Base-by-base conservation (phyloP, 306 rosid species). In the Begonia fuchsioides region DNA sequence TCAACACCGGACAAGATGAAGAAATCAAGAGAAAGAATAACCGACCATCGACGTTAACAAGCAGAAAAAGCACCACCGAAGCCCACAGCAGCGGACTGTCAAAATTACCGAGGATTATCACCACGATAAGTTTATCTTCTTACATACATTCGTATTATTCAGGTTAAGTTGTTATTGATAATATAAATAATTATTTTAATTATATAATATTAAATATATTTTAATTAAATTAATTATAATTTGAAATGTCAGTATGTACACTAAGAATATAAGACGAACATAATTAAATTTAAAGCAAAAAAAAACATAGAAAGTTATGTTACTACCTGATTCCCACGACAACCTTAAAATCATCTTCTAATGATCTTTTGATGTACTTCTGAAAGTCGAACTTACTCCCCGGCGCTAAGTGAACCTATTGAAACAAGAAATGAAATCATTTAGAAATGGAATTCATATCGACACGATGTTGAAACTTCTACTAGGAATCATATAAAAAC, bases 331-430 rank as follows among this genome's bases (percentile, higher is more conserved):
- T 90, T 76, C 92, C 94, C 51, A 90, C 97, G 26, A 90, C 97
- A 51, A 81, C 92, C 82, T 90, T 90, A 49, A 90, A 90, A 73
- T 90, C 97, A 61, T 90, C 97, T 75, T 90, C 97, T 64, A 90
- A 56, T 41, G 97, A 90, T 57, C 92, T 81, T 65, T 79, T 84
- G 70, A 90, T 90, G 54, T 90, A 90, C 39, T 90, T 90, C 54
- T 90, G 97, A 64, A 90, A 90, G 72, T 90, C 76, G 63, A 90
- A 90, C 63, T 81, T 90, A 65, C 95, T 84, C 55, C 95, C 95
- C 3, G 97, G 92, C 43, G 93, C 84, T 65, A 90, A 79, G 69
- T 90, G 97, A 35, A 90, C 97, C 97, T 90, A 62, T 17, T 62
- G 48, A 15, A 51, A 14, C 17, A 46, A 43, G 49, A 10, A 14